phyloP scores from a whole-genome alignment of 805 yeast genomes.

The Torulaspora delbrueckii region DNA sequence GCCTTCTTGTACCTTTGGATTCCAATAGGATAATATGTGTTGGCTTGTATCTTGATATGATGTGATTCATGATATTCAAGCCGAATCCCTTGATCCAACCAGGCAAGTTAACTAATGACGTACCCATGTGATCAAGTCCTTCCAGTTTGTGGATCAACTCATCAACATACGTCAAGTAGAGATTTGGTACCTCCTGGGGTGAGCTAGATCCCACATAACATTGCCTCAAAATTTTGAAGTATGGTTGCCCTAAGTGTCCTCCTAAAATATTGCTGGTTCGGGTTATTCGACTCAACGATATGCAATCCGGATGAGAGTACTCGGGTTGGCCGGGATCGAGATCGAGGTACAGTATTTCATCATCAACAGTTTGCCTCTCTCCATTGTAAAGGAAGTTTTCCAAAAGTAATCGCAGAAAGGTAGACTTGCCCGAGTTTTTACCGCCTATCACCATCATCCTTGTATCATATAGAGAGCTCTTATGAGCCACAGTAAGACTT shows the following conservation, averaged over 20 bases:
- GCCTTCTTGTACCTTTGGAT: slow-evolving; percentile 21
- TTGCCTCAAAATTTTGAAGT: slow-evolving; percentile 18
- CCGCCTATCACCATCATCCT: slow-evolving; percentile 40
- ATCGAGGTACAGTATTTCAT: slow-evolving; percentile 52
- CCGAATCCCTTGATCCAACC: slow-evolving; percentile 94
- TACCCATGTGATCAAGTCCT: slow-evolving; percentile 33
- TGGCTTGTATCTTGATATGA: slow-evolving; percentile 46
- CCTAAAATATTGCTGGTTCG: slow-evolving; percentile 22
- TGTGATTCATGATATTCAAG: slow-evolving; percentile 50
- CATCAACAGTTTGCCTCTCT: slow-evolving; percentile 13
- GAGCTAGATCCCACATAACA: slow-evolving; percentile 58
- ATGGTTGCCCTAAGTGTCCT: slow-evolving; percentile 23
- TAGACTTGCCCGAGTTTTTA: slow-evolving; percentile 80
- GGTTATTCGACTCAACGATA: slow-evolving; percentile 45
- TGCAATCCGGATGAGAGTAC: slow-evolving; percentile 62
- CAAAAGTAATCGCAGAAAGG: slow-evolving; percentile 51
- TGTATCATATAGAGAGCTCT: slow-evolving; percentile 23
- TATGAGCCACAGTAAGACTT: slow-evolving; percentile 21
- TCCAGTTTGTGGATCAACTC: slow-evolving; percentile 36
- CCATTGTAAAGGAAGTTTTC: slow-evolving; percentile 40
- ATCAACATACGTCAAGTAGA: slow-evolving; percentile 45
- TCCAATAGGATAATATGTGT: slow-evolving; percentile 55
- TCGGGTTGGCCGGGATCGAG: slow-evolving; percentile 90
- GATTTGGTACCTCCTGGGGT: slow-evolving; percentile 61
- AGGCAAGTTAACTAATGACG: slow-evolving; percentile 68